Evolutionary conservation across 2,329 filamentous ascomycete genomes (phyloP).

Genomic region (Plectosphaerella plurivora): DNA sequence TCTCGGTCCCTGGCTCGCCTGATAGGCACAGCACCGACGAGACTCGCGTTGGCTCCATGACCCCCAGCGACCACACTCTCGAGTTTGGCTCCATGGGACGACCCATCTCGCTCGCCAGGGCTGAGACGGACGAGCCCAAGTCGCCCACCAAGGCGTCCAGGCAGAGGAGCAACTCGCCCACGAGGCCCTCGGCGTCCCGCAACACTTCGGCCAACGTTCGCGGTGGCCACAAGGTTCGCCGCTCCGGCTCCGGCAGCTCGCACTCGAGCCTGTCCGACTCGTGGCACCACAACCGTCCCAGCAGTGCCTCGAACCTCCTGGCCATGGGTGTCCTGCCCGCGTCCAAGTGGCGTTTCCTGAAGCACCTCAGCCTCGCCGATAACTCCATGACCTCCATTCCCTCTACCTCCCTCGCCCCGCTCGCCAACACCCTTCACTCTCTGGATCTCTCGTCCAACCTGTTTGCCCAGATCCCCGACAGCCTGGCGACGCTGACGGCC

Average conservation of each 20-base stretch:
- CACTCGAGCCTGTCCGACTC: constrained; percentile 71
- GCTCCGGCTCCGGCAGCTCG: constrained; percentile 89
- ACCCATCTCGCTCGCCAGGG: constrained; percentile 39
- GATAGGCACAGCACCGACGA: constrained; percentile 43
- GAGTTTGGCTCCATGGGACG: constrained; percentile 34
- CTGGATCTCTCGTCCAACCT: constrained; percentile 90
- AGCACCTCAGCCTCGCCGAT: constrained; percentile 86
- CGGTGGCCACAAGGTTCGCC: constrained; percentile 68
- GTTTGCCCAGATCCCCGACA: constrained; percentile 92
- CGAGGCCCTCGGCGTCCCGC: constrained; percentile 70
- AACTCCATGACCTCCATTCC: constrained; percentile 83
- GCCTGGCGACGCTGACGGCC: constrained; percentile 76
- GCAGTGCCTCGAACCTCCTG: constrained; percentile 75
- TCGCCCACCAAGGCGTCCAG: constrained; percentile 41
- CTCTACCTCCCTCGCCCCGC: constrained; percentile 68
- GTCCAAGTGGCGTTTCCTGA: constrained; percentile 91
- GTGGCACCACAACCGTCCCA: constrained; percentile 53
- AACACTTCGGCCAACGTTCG: constrained; percentile 65
- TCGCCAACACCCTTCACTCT: constrained; percentile 85
- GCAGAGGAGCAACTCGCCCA: constrained; percentile 76
- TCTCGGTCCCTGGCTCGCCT: constrained; percentile 63
- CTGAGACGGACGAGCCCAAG: constrained; percentile 43
- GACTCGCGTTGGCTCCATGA: constrained; percentile 56
- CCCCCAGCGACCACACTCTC: constrained; percentile 44
- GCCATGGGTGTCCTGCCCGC: constrained; percentile 68